Base-by-base conservation (phyloP, 768 basidiomycete genomes). In the Lactifluus volemus region DNA sequence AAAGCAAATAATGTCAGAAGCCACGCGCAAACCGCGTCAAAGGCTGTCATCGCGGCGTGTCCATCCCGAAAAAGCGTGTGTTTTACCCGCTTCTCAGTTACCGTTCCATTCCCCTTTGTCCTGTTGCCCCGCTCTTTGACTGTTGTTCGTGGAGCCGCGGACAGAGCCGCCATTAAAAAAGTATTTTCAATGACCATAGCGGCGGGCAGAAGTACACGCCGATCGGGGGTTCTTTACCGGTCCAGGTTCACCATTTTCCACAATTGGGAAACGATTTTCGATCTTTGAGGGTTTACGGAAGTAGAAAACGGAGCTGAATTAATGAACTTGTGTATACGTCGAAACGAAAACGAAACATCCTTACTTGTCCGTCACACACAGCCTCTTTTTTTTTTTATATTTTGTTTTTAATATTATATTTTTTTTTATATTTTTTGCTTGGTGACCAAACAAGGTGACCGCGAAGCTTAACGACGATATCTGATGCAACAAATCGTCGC, bases 401-500 rank as follows among this genome's bases (percentile, higher is more conserved):
- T 25, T 29, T 12, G 30, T 9, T 12, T 30, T 29, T 30, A 29
- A 6, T 9, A 47, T 47, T 25, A 9, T 29, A 39, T 52, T 52
- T n/a, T 48, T 38, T n/a, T 41, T 25, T 11, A 44, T 42, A 25
- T 47, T 32, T 39, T 25, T 42, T 34, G 30, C 57, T 44, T 54
- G 41, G 47, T 54, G 59, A 60, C 52, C 52, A 59, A 58, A n/a
- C 38, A 32, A 34, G 9, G n/a, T 54, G 49, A 41, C 30, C 55
- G 54, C 25, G 25, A 25, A 25, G 25, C 25, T 55, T 55, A 56
- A 56, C 61, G 60, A 56, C 61, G 60, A 63, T 56, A 64, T 52
- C 48, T 64, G 63, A 64, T 64, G 63, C 47, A 45, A 63, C 61
- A 42, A 48, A 15, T 41, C 21, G 63, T 62, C 39, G 50, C 55